Evolutionary conservation across 495 filamentous ascomycete genomes (phyloP).

Genomic region (Xylaria intraflava): DNA sequence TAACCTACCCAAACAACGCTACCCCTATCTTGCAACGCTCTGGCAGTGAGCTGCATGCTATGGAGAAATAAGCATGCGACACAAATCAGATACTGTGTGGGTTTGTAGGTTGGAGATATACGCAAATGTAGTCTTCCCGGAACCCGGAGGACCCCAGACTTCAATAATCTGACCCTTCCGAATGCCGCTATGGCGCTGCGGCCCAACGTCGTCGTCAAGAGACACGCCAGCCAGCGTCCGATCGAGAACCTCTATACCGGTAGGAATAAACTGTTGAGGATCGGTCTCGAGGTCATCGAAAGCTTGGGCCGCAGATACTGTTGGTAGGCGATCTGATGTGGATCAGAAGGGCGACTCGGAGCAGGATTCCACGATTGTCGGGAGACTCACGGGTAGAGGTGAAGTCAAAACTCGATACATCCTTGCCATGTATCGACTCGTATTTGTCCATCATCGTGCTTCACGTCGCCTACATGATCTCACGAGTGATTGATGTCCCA

Average conservation of each 20-base stretch:
- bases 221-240: conserved; percentile 34
- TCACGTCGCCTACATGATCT: conserved; percentile 3
- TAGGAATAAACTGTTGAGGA: conserved; percentile 51
- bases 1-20: conserved; percentile 83
- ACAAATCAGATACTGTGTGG: not conserved
- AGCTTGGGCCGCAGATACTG: conserved; percentile 81
- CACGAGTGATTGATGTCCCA: not conserved
- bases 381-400: conserved; percentile 28
- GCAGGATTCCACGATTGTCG: not conserved
- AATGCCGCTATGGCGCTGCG: conserved; percentile 46
- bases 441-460: conserved; percentile 32
- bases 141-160: conserved; percentile 81
- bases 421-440: conserved; percentile 39
- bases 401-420: conserved; percentile 42
- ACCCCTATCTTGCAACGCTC: conserved; percentile 53
- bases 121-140: conserved; percentile 82
- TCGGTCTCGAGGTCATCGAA: conserved; percentile 55
- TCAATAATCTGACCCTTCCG: conserved; percentile 77
- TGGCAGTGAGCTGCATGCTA: conserved; percentile 64
- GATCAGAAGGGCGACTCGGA: conserved; percentile 4
- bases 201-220: conserved; percentile 12
- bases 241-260: conserved; percentile 61
- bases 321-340: conserved; percentile 66
- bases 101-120: conserved; percentile 29
- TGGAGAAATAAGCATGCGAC: conserved; percentile 8